These are phyloP conservation scores for Vitis hybrid DNA, from an alignment of 177 flowering plant species.

Conservation along the genomic window DNA sequence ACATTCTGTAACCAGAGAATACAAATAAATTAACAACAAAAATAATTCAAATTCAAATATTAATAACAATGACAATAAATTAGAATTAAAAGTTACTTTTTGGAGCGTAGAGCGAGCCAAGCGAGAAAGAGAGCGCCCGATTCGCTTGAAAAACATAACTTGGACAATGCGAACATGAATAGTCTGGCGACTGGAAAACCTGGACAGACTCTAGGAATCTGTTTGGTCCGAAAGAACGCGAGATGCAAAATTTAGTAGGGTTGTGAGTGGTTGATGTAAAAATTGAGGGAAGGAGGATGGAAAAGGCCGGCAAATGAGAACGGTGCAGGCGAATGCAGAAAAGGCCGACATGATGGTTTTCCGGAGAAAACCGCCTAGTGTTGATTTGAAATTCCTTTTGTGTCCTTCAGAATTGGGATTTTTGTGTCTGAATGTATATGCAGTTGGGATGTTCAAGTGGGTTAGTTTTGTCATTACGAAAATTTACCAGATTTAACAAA, in stretches of 20 bases:
- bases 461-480: too few species aligned
- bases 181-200: neutral
- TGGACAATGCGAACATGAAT: neutral
- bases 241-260: neutral
- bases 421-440: too few species aligned
- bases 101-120: slow-evolving; percentile 13
- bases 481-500: too few species aligned
- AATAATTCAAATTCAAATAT: neutral
- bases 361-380: too few species aligned
- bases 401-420: too few species aligned
- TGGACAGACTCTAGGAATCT: neutral
- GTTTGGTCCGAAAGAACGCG: neutral
- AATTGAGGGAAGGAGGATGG: too few species aligned
- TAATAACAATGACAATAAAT: neutral
- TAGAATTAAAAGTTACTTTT: slow-evolving; percentile 6
- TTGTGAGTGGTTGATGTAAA: too few species aligned
- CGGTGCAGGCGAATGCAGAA: too few species aligned
- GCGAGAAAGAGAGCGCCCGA: slow-evolving; percentile 20
- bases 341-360: too few species aligned
- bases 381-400: too few species aligned
- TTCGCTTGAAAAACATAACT: slow-evolving; percentile 23
- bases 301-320: too few species aligned
- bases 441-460: too few species aligned
- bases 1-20: slow-evolving; percentile 12
- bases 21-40: neutral